phyloP scores from a whole-genome alignment of 1,284 basidiomycete species.

The Trametes pubescens region DNA sequence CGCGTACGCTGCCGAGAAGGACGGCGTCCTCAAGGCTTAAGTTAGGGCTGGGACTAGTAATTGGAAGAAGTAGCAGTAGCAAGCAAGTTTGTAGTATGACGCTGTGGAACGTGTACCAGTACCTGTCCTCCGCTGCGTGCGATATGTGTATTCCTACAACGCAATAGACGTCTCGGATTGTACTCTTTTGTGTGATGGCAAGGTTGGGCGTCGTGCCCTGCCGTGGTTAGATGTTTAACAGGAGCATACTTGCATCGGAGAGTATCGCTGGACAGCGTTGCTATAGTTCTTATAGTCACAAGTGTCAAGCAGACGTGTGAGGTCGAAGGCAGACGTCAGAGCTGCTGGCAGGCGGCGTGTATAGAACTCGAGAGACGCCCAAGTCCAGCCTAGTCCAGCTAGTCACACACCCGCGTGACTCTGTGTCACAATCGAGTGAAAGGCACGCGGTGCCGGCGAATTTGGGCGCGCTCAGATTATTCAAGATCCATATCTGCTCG shows the following conservation, averaged over 20 bases:
- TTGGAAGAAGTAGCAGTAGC: conserved; percentile 4
- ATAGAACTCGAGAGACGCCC: no score
- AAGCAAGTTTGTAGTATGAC: conserved; percentile 13
- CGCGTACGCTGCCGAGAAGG: conserved; percentile 82
- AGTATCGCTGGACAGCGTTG: no score
- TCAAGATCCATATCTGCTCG: not conserved
- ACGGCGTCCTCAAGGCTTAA: conserved; percentile 45
- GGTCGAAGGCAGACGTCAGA: no score
- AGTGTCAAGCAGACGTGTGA: no score
- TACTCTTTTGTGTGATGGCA: not conserved
- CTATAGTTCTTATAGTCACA: no score
- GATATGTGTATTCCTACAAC: conserved; percentile 28
- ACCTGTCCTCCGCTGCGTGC: not conserved
- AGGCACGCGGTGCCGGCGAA: not conserved
- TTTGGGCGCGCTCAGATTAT: conserved; percentile 4
- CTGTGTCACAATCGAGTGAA: not conserved
- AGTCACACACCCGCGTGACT: not conserved
- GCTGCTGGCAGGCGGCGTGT: no score
- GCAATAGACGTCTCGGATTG: conserved; percentile 24
- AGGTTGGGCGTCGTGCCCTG: no score
- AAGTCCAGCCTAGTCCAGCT: no score
- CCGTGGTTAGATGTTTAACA: no score
- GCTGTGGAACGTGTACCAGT: conserved; percentile 6
- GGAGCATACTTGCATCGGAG: no score
- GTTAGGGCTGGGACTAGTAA: conserved; percentile 13